phyloP scores from a whole-genome alignment of 805 yeast species.

The Zygoascus tannicola region DNA sequence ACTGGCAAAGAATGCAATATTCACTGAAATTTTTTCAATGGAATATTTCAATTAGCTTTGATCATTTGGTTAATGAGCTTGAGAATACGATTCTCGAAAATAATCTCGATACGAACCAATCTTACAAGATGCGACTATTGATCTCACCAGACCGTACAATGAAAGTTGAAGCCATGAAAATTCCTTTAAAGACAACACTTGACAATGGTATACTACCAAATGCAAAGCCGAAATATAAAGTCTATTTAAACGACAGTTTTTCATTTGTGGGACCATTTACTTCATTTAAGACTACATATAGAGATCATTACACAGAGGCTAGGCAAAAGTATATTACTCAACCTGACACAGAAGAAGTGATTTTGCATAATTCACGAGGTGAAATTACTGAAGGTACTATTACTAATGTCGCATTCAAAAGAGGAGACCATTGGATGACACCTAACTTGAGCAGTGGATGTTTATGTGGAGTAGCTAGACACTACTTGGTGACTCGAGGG shows the following conservation, averaged over 20 bases:
- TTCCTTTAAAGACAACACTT: constrained; percentile 23
- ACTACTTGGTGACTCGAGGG: constrained; percentile 47
- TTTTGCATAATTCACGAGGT: constrained; percentile 51
- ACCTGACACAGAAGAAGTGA: constrained; percentile 47
- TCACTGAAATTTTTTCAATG: constrained; percentile 48
- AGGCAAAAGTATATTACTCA: constrained; percentile 36
- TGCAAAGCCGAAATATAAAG: constrained; percentile 39
- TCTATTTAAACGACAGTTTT: constrained; percentile 49
- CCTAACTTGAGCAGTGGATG: constrained; percentile 74
- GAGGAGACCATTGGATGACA: constrained; percentile 59
- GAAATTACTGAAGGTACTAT: constrained; percentile 75
- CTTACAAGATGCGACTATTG: constrained; percentile 43
- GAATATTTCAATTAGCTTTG: constrained; percentile 35
- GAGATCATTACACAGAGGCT: constrained; percentile 56
- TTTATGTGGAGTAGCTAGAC: constrained; percentile 73
- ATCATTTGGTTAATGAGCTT: constrained; percentile 35
- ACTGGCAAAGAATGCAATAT: constrained; percentile 48
- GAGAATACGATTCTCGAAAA: constrained; percentile 27
- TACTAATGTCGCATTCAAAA: constrained; percentile 62
- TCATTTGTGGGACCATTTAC: constrained; percentile 63
- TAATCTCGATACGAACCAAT: constrained; percentile 16
- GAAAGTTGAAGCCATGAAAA: constrained; percentile 29
- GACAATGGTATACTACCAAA: constrained; percentile 20
- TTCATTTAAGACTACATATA: constrained; percentile 74
- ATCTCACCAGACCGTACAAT: constrained; percentile 32